Percentiles rank a stretch among this genome's conserved stretches.
These are phyloP conservation scores for Lathyrus oleraceus DNA, from an alignment of 306 rosid species.

Conservation along the genomic window DNA sequence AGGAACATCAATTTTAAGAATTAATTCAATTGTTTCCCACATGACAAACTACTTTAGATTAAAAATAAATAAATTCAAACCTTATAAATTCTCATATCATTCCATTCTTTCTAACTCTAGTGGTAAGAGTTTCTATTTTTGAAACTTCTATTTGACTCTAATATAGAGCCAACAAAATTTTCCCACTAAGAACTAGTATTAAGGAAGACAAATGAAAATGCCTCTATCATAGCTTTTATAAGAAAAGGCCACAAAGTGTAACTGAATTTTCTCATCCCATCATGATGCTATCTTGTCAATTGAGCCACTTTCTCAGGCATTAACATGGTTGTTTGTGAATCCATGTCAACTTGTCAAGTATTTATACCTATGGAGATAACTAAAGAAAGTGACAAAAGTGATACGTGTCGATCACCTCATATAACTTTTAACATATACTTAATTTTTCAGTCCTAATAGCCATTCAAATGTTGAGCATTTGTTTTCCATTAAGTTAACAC, in stretches of 20 bases:
- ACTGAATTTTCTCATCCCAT: constrained; percentile 16
- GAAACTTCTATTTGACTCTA: background rate
- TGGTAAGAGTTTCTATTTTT: background rate
- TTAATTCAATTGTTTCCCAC: too few relatives aligned
- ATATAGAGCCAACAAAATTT: too few relatives aligned
- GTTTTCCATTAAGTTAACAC: constrained; percentile 33
- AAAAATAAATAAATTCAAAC: too few relatives aligned
- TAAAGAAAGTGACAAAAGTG: background rate
- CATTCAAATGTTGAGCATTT: background rate
- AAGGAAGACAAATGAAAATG: background rate
- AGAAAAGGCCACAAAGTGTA: background rate
- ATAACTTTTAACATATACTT: background rate
- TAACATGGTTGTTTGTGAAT: constrained; percentile 18
- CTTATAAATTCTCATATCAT: too few relatives aligned
- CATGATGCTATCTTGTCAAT: constrained; percentile 28
- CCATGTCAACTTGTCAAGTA: constrained; percentile 21
- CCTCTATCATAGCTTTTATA: background rate
- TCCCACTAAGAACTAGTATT: background rate
- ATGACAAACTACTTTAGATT: too few relatives aligned
- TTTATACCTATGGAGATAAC: constrained; percentile 8
- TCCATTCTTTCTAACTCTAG: too few relatives aligned
- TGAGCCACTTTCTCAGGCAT: constrained; percentile 27
- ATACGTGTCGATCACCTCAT: constrained; percentile 41
- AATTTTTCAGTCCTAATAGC: constrained; percentile 10
- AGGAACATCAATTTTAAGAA: too few relatives aligned